A percentile compares a stretch with the other conserved stretches of the same genome.
phyloP scores from a whole-genome alignment of 371 early-diverging fungal genomes.

The Mucor lusitanicus region DNA sequence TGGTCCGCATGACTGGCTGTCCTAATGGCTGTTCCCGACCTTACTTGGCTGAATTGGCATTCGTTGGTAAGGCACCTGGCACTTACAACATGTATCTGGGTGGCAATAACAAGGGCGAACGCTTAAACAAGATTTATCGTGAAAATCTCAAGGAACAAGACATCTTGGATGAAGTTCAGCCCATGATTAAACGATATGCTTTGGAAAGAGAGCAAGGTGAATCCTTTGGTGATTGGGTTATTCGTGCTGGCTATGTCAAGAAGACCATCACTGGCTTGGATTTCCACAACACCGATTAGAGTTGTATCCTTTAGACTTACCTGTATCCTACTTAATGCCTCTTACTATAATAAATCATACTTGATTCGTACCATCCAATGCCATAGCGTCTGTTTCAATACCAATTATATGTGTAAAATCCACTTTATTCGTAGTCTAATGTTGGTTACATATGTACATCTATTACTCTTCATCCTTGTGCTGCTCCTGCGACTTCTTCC shows the following conservation, averaged over 20 bases:
- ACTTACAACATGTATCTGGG: constrained; percentile 92
- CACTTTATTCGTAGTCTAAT: not conserved
- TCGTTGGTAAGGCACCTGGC: constrained; percentile 89
- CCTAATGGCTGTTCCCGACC: constrained; percentile 94
- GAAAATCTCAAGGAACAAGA: constrained; percentile 83
- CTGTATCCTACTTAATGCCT: not conserved
- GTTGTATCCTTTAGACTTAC: not conserved
- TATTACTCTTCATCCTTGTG: not conserved
- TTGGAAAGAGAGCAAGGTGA: constrained; percentile 69
- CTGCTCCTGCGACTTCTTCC: constrained; percentile 6
- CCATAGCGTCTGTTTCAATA: not conserved
- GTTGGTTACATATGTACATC: not conserved
- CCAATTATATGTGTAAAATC: not conserved
- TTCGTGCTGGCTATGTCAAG: constrained; percentile 81
- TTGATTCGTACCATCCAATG: no score
- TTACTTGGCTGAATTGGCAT: constrained; percentile 87
- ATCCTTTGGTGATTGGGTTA: constrained; percentile 90
- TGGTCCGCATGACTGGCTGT: constrained; percentile 93
- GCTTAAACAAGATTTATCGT: constrained; percentile 83
- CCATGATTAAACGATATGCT: constrained; percentile 77
- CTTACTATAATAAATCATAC: no score
- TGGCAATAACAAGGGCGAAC: constrained; percentile 78
- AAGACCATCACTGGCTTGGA: constrained; percentile 69
- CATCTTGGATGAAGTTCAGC: constrained; percentile 70
- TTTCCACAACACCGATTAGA: constrained; percentile 55